Evolutionary conservation across 2,329 filamentous ascomycete genomes (phyloP).

Genomic region (Purpureocillium lavendulum): DNA sequence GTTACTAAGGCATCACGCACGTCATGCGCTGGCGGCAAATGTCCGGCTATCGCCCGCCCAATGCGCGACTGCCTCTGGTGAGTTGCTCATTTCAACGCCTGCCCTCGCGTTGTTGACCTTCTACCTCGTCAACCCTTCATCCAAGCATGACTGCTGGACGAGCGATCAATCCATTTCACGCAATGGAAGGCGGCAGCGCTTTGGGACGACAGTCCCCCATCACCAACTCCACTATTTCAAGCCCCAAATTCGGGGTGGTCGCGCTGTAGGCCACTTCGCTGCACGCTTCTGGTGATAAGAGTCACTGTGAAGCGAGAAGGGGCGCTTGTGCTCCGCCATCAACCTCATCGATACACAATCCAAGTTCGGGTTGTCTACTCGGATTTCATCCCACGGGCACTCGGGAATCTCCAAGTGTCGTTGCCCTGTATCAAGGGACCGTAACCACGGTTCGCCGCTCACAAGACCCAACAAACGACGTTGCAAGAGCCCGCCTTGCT

Average conservation of each 20-base stretch:
- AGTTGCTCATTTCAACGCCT: neutral
- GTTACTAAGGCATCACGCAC: neutral
- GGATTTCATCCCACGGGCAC: too few relatives aligned
- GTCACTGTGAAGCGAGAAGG: constrained; percentile 13
- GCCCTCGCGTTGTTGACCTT: neutral
- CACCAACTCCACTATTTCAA: constrained; percentile 22
- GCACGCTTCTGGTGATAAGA: constrained; percentile 15
- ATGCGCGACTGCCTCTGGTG: constrained; percentile 7
- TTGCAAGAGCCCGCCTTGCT: too few relatives aligned
- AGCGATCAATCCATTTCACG: constrained; percentile 10
- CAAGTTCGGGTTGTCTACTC: too few relatives aligned
- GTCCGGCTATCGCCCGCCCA: constrained; percentile 1
- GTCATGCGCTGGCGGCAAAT: constrained; percentile 1
- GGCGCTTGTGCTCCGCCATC: constrained; percentile 8
- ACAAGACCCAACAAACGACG: too few relatives aligned
- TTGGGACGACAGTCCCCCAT: constrained; percentile 11
- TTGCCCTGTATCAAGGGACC: too few relatives aligned
- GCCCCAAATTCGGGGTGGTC: constrained; percentile 44
- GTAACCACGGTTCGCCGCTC: too few relatives aligned
- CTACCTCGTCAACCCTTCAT: neutral
- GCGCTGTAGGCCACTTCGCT: constrained; percentile 26
- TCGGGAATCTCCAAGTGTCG: too few relatives aligned
- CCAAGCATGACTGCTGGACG: constrained; percentile 12
- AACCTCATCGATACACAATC: neutral
- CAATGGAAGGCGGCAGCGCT: constrained; percentile 10